Evolutionary conservation across 2,329 filamentous ascomycete genomes (phyloP).

Genomic region (Venturia asperata): DNA sequence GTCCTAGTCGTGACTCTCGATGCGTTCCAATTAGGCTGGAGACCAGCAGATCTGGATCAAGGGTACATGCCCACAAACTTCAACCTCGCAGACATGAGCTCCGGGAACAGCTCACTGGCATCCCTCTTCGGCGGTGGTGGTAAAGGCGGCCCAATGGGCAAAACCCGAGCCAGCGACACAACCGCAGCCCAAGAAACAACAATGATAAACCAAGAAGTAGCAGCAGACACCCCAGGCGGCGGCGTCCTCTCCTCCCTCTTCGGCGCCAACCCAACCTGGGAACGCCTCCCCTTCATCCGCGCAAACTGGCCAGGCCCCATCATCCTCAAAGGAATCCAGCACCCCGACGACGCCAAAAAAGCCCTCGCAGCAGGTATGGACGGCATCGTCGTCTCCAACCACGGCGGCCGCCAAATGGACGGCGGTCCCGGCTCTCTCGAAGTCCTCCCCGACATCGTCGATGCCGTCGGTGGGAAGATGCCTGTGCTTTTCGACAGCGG

Average conservation of each 20-base stretch:
- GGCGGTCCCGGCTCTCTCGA: slow-evolving; percentile 31
- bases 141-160: no score
- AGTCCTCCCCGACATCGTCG: slow-evolving; percentile 32
- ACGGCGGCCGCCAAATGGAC: slow-evolving; percentile 33
- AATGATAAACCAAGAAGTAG: neutral
- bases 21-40: slow-evolving; percentile 62
- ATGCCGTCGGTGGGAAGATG: slow-evolving; percentile 29
- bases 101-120: neutral
- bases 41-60: slow-evolving; percentile 59
- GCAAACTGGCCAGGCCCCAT: slow-evolving; percentile 34
- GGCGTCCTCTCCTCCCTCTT: slow-evolving; percentile 23
- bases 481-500: slow-evolving; percentile 34
- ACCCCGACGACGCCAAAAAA: slow-evolving; percentile 31
- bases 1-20: slow-evolving; percentile 67
- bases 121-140: neutral
- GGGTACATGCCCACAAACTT: slow-evolving; percentile 31
- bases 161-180: neutral
- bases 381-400: slow-evolving; percentile 34
- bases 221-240: neutral
- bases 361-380: slow-evolving; percentile 32
- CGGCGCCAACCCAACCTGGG: slow-evolving; percentile 33
- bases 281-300: slow-evolving; percentile 29
- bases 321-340: slow-evolving; percentile 36
- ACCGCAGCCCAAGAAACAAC: neutral
- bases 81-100: neutral